These are phyloP conservation scores for Paramecium primaurelia DNA, from an alignment of 73 alveolate species.

Conservation along the genomic window DNA sequence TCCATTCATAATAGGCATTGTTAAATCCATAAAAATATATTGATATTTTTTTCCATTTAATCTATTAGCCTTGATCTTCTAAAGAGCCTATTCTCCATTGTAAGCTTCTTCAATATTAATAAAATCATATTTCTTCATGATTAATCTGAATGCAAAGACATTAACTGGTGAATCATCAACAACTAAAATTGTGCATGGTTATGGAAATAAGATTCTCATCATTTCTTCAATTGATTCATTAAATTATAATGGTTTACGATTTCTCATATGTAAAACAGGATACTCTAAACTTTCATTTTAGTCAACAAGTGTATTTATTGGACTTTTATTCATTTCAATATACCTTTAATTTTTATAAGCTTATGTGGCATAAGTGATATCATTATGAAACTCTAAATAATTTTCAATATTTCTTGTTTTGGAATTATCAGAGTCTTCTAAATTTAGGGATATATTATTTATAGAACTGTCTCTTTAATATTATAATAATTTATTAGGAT, in stretches of 20 bases:
- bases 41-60: not conserved
- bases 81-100: not conserved
- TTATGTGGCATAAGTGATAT: not conserved
- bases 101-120: not conserved
- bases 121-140: not conserved
- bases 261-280: not conserved
- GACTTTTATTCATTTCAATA: not conserved
- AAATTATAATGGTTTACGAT: not conserved
- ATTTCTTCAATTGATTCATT: not conserved
- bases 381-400: not conserved
- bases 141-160: not conserved
- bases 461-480: not conserved
- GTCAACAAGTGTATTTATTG: not conserved
- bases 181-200: not conserved
- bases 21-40: slow-evolving; percentile 1
- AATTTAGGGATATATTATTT: not conserved
- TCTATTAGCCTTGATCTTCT: not conserved
- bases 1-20: slow-evolving; percentile 1
- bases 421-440: not conserved
- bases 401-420: not conserved
- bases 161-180: not conserved
- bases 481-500: not conserved
- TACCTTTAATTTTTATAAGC: not conserved
- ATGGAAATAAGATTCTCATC: not conserved
- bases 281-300: not conserved